Percentiles rank a stretch among this genome's conserved stretches.
Evolutionary conservation across 2,329 filamentous ascomycete genomes (phyloP).

Genomic region (Triangularia verruculosa): DNA sequence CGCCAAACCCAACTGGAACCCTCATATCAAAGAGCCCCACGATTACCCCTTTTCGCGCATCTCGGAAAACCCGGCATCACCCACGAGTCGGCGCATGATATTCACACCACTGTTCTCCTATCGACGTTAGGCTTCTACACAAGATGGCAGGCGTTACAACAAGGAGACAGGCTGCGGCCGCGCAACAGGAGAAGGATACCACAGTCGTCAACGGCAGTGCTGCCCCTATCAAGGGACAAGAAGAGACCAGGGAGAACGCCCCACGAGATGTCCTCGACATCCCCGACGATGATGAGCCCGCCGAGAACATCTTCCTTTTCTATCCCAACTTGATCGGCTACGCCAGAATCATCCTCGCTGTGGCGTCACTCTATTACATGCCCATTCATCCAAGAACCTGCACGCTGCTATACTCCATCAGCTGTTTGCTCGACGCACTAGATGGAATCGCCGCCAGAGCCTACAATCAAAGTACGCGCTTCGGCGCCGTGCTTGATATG

Average conservation of each 20-base stretch:
- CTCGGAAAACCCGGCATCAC: conserved; percentile 18
- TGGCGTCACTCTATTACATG: conserved; percentile 98
- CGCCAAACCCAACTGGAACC: background rate
- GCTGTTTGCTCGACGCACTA: conserved; percentile 90
- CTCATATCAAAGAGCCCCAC: background rate
- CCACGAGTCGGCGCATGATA: conserved; percentile 1
- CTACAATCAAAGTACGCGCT: conserved; percentile 90
- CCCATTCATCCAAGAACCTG: conserved; percentile 96
- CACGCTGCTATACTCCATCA: conserved; percentile 85
- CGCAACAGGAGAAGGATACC: conserved; percentile 7
- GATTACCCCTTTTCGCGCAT: conserved; percentile 9
- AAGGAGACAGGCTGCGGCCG: conserved; percentile 28
- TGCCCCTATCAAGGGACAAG: background rate
- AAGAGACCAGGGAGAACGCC: background rate
- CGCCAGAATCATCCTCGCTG: conserved; percentile 71
- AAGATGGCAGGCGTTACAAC: conserved; percentile 32
- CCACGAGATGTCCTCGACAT: conserved; percentile 29
- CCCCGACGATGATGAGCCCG: conserved; percentile 36
- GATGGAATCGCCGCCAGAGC: conserved; percentile 88
- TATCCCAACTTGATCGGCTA: conserved; percentile 82
- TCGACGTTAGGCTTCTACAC: background rate
- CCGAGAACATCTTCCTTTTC: conserved; percentile 79
- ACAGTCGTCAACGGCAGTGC: background rate
- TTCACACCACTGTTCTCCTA: background rate
- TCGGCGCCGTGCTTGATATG: conserved; percentile 97